These are phyloP conservation scores for Neckera pumila DNA, from an alignment of 225 moss, liverwort and hornwort genomes.

Conservation along the genomic window DNA sequence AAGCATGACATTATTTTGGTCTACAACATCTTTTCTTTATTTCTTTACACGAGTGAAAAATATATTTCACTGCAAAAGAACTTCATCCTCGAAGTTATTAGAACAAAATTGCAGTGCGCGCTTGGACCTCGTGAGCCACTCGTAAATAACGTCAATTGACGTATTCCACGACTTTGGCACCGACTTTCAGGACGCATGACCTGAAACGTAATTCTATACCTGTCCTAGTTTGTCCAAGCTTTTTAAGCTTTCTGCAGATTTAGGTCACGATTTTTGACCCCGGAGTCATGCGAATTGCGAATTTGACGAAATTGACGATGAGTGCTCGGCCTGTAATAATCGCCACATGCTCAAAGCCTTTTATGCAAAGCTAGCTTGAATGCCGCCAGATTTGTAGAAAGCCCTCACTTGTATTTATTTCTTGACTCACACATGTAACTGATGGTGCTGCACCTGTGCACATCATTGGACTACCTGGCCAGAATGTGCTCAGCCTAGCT, in stretches of 20 bases:
- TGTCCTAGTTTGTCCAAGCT: neutral
- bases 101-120: neutral
- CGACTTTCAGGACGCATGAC: neutral
- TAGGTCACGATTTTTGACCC: neutral
- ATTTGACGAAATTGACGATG: neutral
- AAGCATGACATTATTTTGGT: too few species aligned
- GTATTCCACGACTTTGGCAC: neutral
- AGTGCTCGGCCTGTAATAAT: neutral
- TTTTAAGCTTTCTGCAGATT: neutral
- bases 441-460: neutral
- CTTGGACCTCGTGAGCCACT: neutral
- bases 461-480: neutral
- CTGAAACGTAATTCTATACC: neutral
- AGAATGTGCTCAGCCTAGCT: neutral
- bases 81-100: neutral
- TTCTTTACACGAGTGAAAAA: neutral
- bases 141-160: neutral
- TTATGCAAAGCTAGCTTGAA: neutral
- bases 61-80: neutral
- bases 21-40: neutral
- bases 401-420: neutral
- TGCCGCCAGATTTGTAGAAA: neutral
- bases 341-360: neutral
- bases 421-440: neutral
- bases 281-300: neutral